Evolutionary conservation across 202 grass and related monocot species (phyloP).

Genomic region (Alloteropsis angusta): DNA sequence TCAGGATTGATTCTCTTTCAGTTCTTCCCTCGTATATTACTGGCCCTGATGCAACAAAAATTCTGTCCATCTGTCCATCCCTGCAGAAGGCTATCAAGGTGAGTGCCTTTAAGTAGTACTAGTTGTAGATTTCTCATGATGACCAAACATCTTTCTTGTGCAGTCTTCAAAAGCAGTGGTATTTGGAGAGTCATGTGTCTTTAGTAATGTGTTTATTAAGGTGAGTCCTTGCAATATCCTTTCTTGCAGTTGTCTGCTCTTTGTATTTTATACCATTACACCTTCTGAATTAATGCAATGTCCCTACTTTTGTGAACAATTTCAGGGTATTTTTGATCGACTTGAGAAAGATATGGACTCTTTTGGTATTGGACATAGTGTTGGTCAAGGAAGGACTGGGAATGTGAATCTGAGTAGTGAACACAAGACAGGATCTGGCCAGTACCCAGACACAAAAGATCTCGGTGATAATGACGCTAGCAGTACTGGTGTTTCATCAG

Average conservation of each 20-base stretch:
- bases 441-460: slow-evolving; percentile 54
- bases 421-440: slow-evolving; percentile 35
- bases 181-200: slow-evolving; percentile 71
- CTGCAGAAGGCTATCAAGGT: slow-evolving; percentile 83
- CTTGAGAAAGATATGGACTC: slow-evolving; percentile 84
- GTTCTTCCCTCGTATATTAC: slow-evolving; percentile 83
- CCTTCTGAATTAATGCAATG: not conserved
- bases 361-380: slow-evolving; percentile 42
- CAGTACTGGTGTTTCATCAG: slow-evolving; percentile 52
- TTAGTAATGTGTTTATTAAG: slow-evolving; percentile 70
- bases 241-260: not conserved
- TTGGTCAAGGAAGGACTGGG: slow-evolving; percentile 32
- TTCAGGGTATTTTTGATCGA: slow-evolving; percentile 61
- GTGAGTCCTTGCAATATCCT: slow-evolving; percentile 32
- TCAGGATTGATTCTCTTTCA: slow-evolving; percentile 88
- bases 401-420: slow-evolving; percentile 30
- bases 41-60: slow-evolving; percentile 72
- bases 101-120: slow-evolving; percentile 16
- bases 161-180: slow-evolving; percentile 87
- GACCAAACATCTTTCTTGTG: slow-evolving; percentile 23
- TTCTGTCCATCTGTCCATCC: slow-evolving; percentile 78
- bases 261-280: not conserved
- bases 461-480: slow-evolving; percentile 44
- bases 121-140: slow-evolving; percentile 27
- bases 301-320: slow-evolving; percentile 21